A percentile compares a stretch with the other conserved stretches of the same genome.
phyloP scores from a whole-genome alignment of 2,329 filamentous ascomycete genomes.

The Fusarium palustre region DNA sequence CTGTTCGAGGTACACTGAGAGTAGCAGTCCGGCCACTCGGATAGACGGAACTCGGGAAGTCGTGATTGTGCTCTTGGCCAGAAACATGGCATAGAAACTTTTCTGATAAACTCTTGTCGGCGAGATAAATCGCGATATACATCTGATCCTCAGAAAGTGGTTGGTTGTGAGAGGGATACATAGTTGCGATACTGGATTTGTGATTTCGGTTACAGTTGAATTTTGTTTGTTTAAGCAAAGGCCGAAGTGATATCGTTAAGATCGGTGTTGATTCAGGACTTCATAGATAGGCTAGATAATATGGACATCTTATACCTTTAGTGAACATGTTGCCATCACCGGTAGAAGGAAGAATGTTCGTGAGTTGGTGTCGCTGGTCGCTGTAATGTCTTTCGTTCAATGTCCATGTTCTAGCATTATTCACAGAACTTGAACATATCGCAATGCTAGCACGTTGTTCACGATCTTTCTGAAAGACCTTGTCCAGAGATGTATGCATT shows the following conservation, averaged over 20 bases:
- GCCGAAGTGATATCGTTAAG: rapidly evolving
- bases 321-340: no score
- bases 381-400: not conserved
- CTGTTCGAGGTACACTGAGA: not conserved
- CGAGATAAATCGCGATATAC: no score
- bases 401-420: not conserved
- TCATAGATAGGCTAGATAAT: not conserved
- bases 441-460: not conserved
- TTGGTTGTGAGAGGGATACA: not conserved
- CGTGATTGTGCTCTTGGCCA: not conserved
- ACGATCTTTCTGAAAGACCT: not conserved
- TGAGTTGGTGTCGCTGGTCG: not conserved
- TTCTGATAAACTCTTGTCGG: not conserved
- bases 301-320: not conserved
- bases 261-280: not conserved
- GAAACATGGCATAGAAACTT: not conserved
- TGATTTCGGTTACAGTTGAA: not conserved
- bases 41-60: not conserved
- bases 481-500: not conserved
- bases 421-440: not conserved
- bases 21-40: not conserved
- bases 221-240: not conserved
- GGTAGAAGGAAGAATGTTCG: not conserved
- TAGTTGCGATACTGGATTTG: not conserved
- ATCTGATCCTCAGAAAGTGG: not conserved